Base-by-base conservation (phyloP, 305 asterid genomes). In the Rubia balearica region DNA sequence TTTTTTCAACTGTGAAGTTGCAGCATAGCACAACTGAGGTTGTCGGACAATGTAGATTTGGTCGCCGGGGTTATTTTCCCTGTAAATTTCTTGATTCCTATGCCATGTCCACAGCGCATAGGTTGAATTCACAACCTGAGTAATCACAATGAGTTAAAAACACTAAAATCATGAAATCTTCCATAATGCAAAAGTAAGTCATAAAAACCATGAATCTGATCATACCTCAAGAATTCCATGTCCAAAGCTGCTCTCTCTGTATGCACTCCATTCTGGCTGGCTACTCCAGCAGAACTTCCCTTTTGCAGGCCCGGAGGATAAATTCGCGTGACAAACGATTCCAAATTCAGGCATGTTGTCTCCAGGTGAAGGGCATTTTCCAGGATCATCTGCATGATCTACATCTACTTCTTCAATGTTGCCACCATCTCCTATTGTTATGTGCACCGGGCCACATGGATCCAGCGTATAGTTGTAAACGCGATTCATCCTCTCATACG, bases 101-200 rank as follows among this genome's bases (percentile, higher is more conserved):
- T 92, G 97, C 96, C 98, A 92, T 30, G 95, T 92, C 98, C 97
- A 92, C 16, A 92, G 77, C 2, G 96, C 95, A 70, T 90, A 60
- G 1, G 92, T 90, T 61, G 87, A 77, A 74, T 92, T 92, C 85
- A 74, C 81, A 67, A 92, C 92, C 97, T 90, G 78, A 36, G 43
- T 0, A 38, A 27, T 51, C 7, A 61, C 14, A 41, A 22, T 22
- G 27, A 62, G 41, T 36, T 30, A 36, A 30, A 36, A 62, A 49
- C 56, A 49, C 21, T 1, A 5, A 49, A 51, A 49, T 3, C 21
- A 0, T 2, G 33, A 30, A 30, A 30, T 11, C 17, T 46, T 14
- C 51, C 51, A 45, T 45, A 45, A 40, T 57, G 21, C 42, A 6
- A 57, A 22, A 57, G 61, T 40, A 70, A 3, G 8, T 16, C 7